Percentiles rank a stretch among this genome's conserved stretches.
phyloP scores from a whole-genome alignment of 208 protist species.

The Leishmania amazonensis region DNA sequence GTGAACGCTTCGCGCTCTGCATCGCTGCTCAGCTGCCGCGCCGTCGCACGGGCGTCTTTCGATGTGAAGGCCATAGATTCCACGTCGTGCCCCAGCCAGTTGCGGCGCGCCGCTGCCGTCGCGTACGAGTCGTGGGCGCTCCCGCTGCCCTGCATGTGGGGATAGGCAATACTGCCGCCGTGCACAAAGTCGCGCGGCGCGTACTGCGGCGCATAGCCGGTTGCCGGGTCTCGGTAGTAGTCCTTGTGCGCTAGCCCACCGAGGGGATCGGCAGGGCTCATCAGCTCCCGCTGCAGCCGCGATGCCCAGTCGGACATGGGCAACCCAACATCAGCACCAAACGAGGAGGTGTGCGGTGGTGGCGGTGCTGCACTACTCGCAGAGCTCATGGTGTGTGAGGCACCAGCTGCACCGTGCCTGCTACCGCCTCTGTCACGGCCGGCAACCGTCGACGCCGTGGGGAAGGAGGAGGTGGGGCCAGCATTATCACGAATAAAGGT shows the following conservation, averaged over 20 bases:
- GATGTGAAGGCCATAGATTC: constrained; percentile 26
- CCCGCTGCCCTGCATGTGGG: constrained; percentile 36
- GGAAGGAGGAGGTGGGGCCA: constrained; percentile 15
- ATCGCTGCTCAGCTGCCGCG: constrained; percentile 34
- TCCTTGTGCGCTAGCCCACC: constrained; percentile 85
- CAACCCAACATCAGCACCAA: not conserved
- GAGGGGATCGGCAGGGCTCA: constrained; percentile 68
- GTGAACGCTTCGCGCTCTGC: constrained; percentile 50
- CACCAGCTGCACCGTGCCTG: not conserved
- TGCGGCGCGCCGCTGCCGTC: constrained; percentile 46
- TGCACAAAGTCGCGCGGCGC: constrained; percentile 84
- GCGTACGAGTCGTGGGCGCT: constrained; percentile 31
- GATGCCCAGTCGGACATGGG: constrained; percentile 53
- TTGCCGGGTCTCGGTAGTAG: constrained; percentile 83
- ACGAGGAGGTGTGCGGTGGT: not conserved
- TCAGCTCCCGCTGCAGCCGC: constrained; percentile 79
- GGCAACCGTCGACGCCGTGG: not conserved
- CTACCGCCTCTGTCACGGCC: not conserved
- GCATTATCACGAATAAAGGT: constrained; percentile 27
- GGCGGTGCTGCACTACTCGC: not conserved
- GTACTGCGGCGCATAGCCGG: constrained; percentile 81
- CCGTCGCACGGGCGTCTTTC: constrained; percentile 31
- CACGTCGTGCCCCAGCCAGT: constrained; percentile 70
- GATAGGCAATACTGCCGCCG: constrained; percentile 68
- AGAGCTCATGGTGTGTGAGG: not conserved